Evolutionary conservation across 306 rosid species (phyloP), one percentile per base, ranked within the genome.

Genomic region (Casuarina cunninghamiana): DNA sequence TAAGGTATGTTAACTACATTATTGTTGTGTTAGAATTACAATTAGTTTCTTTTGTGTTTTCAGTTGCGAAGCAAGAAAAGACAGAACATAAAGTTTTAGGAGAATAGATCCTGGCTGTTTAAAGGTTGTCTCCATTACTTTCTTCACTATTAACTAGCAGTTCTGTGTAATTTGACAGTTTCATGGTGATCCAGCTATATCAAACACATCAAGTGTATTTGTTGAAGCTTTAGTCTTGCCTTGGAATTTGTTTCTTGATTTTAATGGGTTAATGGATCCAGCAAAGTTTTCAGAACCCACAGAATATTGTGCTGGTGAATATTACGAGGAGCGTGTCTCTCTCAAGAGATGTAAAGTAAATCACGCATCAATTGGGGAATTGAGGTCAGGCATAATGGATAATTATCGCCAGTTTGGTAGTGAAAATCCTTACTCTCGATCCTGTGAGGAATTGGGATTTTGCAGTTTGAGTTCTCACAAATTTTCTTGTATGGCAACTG

Each of bases 161-260:
- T 69, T 74, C 17, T 67, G 6, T 78, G 45, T 76, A 54, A 82
- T 80, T 69, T 80, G 77, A 82, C 91, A 94, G 98, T 79, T 80
- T 75, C 84, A 77, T 77, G 84, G 78, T 83, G 83, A 86, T 42
- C 48, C 60, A 15, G 45, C 62, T 63, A 76, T 78, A 26, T 84
- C 87, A 61, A 71, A 79, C 70, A 65, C 75, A 66, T 82, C 89
- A 63, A 87, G 87, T 81, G 74, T 86, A 85, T 92, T 80, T 85
- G 90, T 86, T 66, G 98, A 95, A 88, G 97, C 92, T 66, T 74
- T 87, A 65, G 76, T 95, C 74, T 78, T 85, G 78, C 85, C 93
- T 73, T 91, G 87, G 89, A 73, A 74, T 77, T 87, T 94, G 88
- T 73, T 83, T 58, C 76, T 94, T 79, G 42, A 73, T 60, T 91